Evolutionary conservation across 2,329 filamentous ascomycete genomes (phyloP), one percentile per base, ranked within the genome.

Genomic region (Fusarium haematococcum): DNA sequence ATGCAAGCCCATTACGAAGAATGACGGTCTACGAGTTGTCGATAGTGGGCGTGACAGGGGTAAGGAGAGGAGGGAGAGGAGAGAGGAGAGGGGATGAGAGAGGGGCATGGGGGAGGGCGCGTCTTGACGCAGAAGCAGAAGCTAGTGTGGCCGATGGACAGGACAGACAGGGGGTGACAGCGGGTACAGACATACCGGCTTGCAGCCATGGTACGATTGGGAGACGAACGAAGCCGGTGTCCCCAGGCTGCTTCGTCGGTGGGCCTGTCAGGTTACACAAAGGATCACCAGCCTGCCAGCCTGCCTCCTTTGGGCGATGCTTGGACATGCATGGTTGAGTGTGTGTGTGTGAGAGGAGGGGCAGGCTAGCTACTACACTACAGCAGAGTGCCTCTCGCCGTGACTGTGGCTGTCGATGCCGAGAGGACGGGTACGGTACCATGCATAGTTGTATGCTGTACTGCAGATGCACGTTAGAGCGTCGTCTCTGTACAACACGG

Each of bases 221-320:
- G 59, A n/a, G 39, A 50, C 45, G 48, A 25, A 56, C 35, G 68
- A 74, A 58, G 50, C 61, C 45, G 61, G 65, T 35, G 61, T 63
- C 57, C 25, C 71, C 65, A 68, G 54, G 61, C 62, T 56, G 13
- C 50, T 66, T 25, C 37, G 58, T 48, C 32, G 63, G 71, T 45
- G 68, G 68, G 61, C 30, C 63, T 65, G 57, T 74, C 68, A 71
- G 62, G 71, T 74, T 74, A 74, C 71, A 74, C 71, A 69, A 61
- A 48, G 68, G 63, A 71, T 71, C 71, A 41, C n/a, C 59, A 16
- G 39, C 39, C 61, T 52, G 54, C 59, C 45, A 52, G 66, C 59
- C 60, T 59, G 33, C 43, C 41, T 45, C 41, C 20, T 45, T 45
- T 45, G 41, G 33, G 39, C 43, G 59, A 37, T 35, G 41, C 48